Evolutionary conservation across 805 yeast species (phyloP).

Genomic region (Ogataea ganodermae): DNA sequence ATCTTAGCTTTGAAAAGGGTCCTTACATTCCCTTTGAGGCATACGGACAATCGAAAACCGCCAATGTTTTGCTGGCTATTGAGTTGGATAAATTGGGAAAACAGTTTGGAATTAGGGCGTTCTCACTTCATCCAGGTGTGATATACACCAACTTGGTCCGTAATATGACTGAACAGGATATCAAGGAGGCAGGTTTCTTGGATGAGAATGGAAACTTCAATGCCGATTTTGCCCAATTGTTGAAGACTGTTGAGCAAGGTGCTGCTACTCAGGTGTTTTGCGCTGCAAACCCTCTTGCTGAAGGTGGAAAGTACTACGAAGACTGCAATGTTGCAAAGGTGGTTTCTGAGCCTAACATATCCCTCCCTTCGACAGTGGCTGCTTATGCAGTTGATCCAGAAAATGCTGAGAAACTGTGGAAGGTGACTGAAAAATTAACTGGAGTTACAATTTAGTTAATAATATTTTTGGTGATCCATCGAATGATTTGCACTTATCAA

Average conservation of each 20-base stretch:
- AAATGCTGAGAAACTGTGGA: neutral
- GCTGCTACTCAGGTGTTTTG: neutral
- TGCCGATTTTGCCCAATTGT: neutral
- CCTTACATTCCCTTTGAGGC: constrained; percentile 3
- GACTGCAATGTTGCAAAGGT: neutral
- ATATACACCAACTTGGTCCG: neutral
- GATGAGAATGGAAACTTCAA: neutral
- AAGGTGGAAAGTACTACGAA: neutral
- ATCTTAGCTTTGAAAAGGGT: constrained; percentile 1
- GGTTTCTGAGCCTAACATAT: neutral
- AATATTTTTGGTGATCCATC: constrained; percentile 32
- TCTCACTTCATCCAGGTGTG: neutral
- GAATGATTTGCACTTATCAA: no score
- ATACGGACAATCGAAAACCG: constrained; percentile 8
- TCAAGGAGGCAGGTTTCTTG: neutral
- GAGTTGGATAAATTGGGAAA: neutral
- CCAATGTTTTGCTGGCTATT: constrained; percentile 4
- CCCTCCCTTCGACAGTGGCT: neutral
- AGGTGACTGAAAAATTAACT: neutral
- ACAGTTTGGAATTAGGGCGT: neutral
- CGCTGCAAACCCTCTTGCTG: neutral
- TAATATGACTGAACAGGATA: neutral
- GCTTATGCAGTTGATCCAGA: neutral
- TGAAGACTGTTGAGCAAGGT: neutral
- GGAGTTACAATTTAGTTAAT: constrained; percentile 25